Evolutionary conservation across 768 basidiomycete species (phyloP).

Genomic region (Amanita pseudoporphyria): DNA sequence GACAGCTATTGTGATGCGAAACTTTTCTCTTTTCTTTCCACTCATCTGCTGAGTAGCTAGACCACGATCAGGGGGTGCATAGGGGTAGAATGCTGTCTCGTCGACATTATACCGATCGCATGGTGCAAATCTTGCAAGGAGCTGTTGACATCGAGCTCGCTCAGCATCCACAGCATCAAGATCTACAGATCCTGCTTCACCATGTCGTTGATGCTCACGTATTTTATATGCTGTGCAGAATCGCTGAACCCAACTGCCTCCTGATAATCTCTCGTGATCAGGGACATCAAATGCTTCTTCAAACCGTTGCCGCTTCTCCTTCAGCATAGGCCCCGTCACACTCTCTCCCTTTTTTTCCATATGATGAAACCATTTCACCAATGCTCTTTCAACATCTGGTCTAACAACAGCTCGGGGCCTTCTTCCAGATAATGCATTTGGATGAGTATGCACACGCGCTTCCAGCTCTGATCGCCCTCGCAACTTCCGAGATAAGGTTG

Average conservation of each 20-base stretch:
- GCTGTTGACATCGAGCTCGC: slow-evolving; percentile 8
- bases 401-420: slow-evolving; percentile 18
- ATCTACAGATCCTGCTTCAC: slow-evolving; percentile 21
- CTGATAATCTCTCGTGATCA: neutral
- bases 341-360: slow-evolving; percentile 13
- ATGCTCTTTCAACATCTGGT: slow-evolving; percentile 15
- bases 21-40: slow-evolving; percentile 23
- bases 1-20: slow-evolving; percentile 18
- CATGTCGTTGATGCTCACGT: slow-evolving; percentile 12
- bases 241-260: neutral
- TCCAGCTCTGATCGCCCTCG: neutral
- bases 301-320: neutral
- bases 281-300: neutral
- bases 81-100: slow-evolving; percentile 14
- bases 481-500: neutral
- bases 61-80: slow-evolving; percentile 21
- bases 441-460: slow-evolving; percentile 6
- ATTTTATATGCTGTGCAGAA: neutral
- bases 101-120: slow-evolving; percentile 20
- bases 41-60: slow-evolving; percentile 21
- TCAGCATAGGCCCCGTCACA: slow-evolving; percentile 3
- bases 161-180: slow-evolving; percentile 14
- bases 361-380: slow-evolving; percentile 22
- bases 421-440: slow-evolving; percentile 21
- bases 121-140: slow-evolving; percentile 13